phyloP scores from a whole-genome alignment of 2,329 filamentous ascomycete species.

The Chrysoporthe cubensis region DNA sequence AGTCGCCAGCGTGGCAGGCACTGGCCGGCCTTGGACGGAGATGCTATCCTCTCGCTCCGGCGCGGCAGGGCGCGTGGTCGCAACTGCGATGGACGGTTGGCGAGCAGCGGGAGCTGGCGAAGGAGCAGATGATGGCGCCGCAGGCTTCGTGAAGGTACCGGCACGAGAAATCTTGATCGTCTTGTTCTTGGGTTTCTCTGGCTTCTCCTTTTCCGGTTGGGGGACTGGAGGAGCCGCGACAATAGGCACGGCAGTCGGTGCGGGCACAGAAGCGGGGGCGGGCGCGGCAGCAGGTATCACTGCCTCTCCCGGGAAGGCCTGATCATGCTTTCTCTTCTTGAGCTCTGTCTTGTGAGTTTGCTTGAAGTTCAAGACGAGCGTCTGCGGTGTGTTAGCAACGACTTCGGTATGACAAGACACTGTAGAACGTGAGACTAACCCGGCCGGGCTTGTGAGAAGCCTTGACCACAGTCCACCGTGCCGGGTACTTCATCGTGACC shows the following conservation, averaged over 20 bases:
- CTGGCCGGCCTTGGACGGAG: conserved; percentile 25
- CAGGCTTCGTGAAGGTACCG: conserved; percentile 16
- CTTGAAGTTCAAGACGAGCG: conserved; percentile 30
- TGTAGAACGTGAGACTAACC: conserved; percentile 14
- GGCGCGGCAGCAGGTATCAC: not conserved
- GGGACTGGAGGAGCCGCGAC: conserved; percentile 32
- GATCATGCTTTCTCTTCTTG: conserved; percentile 54
- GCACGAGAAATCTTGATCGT: conserved; percentile 34
- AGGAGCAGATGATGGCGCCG: conserved; percentile 16
- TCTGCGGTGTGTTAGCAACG: conserved; percentile 22
- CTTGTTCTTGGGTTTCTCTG: conserved; percentile 38
- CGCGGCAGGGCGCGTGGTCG: conserved; percentile 6
- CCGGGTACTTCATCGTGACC: conserved; percentile 52
- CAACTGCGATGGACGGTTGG: conserved; percentile 28
- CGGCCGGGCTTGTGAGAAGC: conserved; percentile 19
- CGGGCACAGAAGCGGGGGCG: conserved; percentile 5
- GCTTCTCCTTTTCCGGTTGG: conserved; percentile 31
- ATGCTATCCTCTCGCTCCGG: conserved; percentile 26
- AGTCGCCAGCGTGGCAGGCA: conserved; percentile 9
- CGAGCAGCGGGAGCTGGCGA: conserved; percentile 12
- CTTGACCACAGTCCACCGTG: conserved; percentile 45
- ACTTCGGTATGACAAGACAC: too few relatives aligned
- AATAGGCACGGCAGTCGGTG: not conserved
- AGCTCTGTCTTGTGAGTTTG: conserved; percentile 30
- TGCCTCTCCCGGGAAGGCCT: conserved; percentile 21